phyloP scores from a whole-genome alignment of 768 basidiomycete genomes.

The Leccinum fibrillosum region DNA sequence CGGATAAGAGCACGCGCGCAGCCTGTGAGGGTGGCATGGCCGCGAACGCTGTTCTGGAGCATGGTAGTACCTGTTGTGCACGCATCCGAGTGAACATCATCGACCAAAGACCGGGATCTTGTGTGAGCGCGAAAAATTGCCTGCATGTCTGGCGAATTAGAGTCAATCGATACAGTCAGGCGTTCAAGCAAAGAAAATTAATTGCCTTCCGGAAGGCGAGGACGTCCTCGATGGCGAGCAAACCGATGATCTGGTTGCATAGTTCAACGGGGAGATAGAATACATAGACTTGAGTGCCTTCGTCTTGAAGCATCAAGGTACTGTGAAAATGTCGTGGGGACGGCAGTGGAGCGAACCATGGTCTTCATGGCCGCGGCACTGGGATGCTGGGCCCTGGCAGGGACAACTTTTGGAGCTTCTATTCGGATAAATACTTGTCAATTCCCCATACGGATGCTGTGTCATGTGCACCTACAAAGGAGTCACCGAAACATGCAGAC shows the following conservation, averaged over 20 bases:
- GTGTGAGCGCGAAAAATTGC: constrained; percentile 14
- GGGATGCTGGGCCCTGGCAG: too few relatives aligned
- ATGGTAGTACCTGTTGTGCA: constrained; percentile 13
- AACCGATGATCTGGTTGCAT: constrained; percentile 8
- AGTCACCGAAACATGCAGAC: too few relatives aligned
- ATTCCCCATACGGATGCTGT: too few relatives aligned
- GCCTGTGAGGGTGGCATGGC: constrained; percentile 9
- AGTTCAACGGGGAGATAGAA: constrained; percentile 19
- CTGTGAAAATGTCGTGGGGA: not conserved
- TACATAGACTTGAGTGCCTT: not conserved
- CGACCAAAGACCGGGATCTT: constrained; percentile 19
- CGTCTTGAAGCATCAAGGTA: not conserved
- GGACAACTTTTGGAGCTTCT: too few relatives aligned
- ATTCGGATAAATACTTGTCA: too few relatives aligned
- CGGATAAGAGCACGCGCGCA: constrained; percentile 13
- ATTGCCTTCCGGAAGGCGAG: constrained; percentile 17
- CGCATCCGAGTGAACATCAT: constrained; percentile 11
- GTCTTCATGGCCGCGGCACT: not conserved
- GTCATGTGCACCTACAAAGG: too few relatives aligned
- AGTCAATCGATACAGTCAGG: not conserved
- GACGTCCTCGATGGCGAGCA: constrained; percentile 15
- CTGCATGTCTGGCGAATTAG: constrained; percentile 23
- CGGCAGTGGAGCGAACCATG: not conserved
- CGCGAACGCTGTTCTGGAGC: constrained; percentile 9
- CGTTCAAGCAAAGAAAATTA: not conserved